Percentiles rank a stretch among this genome's conserved stretches.
Conservation (phyloP, 331 rosid species). For the Pyrus hybrid region DNA sequence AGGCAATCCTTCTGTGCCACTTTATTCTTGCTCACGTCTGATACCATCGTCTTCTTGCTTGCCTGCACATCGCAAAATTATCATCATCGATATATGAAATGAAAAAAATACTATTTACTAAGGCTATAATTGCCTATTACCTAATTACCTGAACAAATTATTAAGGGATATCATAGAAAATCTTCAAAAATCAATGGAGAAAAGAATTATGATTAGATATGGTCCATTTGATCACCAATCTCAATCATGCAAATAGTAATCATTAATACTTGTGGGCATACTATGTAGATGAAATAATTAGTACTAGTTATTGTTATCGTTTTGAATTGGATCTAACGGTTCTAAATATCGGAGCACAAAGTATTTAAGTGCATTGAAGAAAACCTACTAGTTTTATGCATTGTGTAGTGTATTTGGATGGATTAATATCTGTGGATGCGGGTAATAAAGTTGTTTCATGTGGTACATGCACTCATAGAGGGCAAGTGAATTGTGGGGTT, state of each 20-base stretch:
- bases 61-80: too few relatives aligned
- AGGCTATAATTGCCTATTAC: too few relatives aligned
- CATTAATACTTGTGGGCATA: slow-evolving; percentile 5
- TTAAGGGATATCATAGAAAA: slow-evolving; percentile 35
- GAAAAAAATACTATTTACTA: too few relatives aligned
- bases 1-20: too few relatives aligned
- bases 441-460: slow-evolving; percentile 22
- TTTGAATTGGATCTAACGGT: not conserved
- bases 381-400: not conserved
- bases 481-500: slow-evolving; percentile 59
- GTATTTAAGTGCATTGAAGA: too few relatives aligned
- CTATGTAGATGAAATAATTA: not conserved
- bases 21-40: too few relatives aligned
- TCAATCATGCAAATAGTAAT: not conserved
- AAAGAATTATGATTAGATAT: slow-evolving; percentile 31
- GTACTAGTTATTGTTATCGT: not conserved
- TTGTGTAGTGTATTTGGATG: not conserved
- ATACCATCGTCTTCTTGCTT: too few relatives aligned
- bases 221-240: slow-evolving; percentile 22
- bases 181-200: slow-evolving; percentile 37
- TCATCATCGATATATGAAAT: too few relatives aligned
- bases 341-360: not conserved
- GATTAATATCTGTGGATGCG: not conserved
- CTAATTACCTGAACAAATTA: too few relatives aligned
- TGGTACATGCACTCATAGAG: slow-evolving; percentile 25